phyloP scores from a whole-genome alignment of 805 yeast genomes.

The Teunomyces lycoperdinae region DNA sequence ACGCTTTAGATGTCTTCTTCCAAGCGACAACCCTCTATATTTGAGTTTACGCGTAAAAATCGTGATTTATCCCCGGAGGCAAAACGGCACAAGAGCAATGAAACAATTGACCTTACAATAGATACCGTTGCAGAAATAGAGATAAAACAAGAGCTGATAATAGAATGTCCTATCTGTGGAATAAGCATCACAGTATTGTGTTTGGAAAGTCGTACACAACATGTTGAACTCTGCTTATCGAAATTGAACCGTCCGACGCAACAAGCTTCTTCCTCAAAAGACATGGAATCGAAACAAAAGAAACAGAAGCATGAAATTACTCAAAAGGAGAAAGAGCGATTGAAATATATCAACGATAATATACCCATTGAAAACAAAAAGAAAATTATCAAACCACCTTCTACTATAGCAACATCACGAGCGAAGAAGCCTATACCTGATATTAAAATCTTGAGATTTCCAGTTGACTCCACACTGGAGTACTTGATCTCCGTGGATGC shows the following conservation, averaged over 20 bases:
- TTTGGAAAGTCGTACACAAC: conserved; percentile 45
- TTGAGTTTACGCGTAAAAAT: conserved; percentile 14
- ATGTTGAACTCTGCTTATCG: conserved; percentile 54
- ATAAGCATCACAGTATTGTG: conserved; percentile 35
- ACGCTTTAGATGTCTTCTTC: neutral
- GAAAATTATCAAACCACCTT: conserved; percentile 9
- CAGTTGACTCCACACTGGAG: conserved; percentile 13
- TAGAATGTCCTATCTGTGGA: conserved; percentile 53
- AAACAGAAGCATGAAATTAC: conserved; percentile 10
- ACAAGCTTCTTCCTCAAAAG: neutral
- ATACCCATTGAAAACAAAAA: conserved; percentile 11
- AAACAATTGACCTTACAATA: conserved; percentile 16
- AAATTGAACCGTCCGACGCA: neutral
- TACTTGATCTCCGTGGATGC: conserved; percentile 64
- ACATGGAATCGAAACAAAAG: neutral
- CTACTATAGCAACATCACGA: conserved; percentile 14
- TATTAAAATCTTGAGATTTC: conserved; percentile 51
- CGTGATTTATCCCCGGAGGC: neutral
- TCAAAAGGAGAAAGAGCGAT: conserved; percentile 17
- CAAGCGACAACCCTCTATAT: conserved; percentile 21
- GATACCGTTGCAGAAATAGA: conserved; percentile 2
- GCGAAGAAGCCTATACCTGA: conserved; percentile 46
- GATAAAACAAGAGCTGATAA: neutral
- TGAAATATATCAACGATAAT: neutral
- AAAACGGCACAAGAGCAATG: conserved; percentile 7